phyloP scores from a whole-genome alignment of 306 rosid species.

The Dryas drummondii region DNA sequence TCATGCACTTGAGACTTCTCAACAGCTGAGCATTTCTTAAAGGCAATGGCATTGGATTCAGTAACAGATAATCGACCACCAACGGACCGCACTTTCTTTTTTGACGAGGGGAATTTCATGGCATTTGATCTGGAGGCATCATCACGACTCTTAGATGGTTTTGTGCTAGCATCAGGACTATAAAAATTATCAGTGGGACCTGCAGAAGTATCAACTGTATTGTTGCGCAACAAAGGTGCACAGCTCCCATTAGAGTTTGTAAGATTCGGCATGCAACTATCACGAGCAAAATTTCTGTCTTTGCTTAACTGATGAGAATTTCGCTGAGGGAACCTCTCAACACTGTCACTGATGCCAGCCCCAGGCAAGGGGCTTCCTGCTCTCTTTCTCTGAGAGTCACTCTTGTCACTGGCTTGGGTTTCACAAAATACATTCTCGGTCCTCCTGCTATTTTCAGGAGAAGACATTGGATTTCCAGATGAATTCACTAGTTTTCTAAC shows the following conservation, averaged over 20 bases:
- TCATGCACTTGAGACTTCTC: conserved; percentile 26
- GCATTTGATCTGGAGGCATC: conserved; percentile 19
- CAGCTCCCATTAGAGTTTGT: conserved; percentile 15
- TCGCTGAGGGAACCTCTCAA: conserved; percentile 24
- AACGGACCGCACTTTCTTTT: conserved; percentile 18
- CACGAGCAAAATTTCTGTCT: conserved; percentile 19
- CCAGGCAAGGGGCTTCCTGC: conserved; percentile 32
- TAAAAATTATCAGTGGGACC: conserved; percentile 20
- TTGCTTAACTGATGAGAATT: conserved; percentile 24
- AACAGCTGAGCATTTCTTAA: conserved; percentile 17
- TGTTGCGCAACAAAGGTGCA: conserved; percentile 18
- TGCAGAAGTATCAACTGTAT: conserved; percentile 16
- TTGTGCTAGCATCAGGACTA: conserved; percentile 16
- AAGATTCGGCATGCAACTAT: conserved; percentile 19
- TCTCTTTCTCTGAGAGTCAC: conserved; percentile 34
- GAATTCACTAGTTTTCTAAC: conserved; percentile 19
- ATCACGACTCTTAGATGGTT: conserved; percentile 25
- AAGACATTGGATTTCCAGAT: conserved; percentile 28
- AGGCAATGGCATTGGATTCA: conserved; percentile 20
- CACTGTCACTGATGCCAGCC: conserved; percentile 22
- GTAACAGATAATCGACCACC: conserved; percentile 21
- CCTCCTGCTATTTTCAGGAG: conserved; percentile 38
- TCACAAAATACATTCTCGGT: conserved; percentile 26
- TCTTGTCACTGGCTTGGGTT: conserved; percentile 24
- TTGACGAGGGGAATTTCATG: conserved; percentile 26